Conservation (phyloP, 306 rosid genomes). For the Cicer judaicum region DNA sequence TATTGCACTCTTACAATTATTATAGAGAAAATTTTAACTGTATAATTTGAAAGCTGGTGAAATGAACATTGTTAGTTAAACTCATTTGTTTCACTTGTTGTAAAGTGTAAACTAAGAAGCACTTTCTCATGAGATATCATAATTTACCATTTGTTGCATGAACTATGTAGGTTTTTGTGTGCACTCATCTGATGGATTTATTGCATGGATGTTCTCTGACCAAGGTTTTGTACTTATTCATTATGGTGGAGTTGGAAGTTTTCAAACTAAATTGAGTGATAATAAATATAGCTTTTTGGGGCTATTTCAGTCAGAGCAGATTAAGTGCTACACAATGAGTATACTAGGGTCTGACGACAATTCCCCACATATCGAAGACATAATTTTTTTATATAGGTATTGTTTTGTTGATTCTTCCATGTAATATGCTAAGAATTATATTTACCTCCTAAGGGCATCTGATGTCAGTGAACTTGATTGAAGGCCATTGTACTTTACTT, state of each 20-base stretch:
- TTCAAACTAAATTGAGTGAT: slow-evolving; percentile 30
- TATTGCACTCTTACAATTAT: neutral
- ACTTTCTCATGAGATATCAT: slow-evolving; percentile 18
- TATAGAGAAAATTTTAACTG: neutral
- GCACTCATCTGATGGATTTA: slow-evolving; percentile 95
- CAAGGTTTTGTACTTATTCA: slow-evolving; percentile 55
- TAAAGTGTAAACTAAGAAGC: neutral
- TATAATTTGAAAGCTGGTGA: slow-evolving; percentile 1
- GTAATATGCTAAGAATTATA: slow-evolving; percentile 31
- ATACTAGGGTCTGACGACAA: slow-evolving; percentile 76
- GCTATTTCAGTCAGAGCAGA: slow-evolving; percentile 73
- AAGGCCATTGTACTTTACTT: slow-evolving; percentile 24
- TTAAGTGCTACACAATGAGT: slow-evolving; percentile 84
- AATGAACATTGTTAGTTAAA: slow-evolving; percentile 26
- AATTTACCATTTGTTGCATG: slow-evolving; percentile 31
- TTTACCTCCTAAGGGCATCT: slow-evolving; percentile 32
- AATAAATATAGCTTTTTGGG: slow-evolving; percentile 29
- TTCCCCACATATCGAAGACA: slow-evolving; percentile 64
- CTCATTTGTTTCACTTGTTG: slow-evolving; percentile 20
- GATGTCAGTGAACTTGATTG: slow-evolving; percentile 31
- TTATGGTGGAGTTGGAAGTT: slow-evolving; percentile 39
- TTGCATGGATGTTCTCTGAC: slow-evolving; percentile 70
- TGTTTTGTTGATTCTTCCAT: slow-evolving; percentile 36
- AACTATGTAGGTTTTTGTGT: slow-evolving; percentile 76
- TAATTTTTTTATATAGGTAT: slow-evolving; percentile 86